These are phyloP conservation scores for Kokia cookei DNA, from an alignment of 441 rosid species.

Conservation along the genomic window DNA sequence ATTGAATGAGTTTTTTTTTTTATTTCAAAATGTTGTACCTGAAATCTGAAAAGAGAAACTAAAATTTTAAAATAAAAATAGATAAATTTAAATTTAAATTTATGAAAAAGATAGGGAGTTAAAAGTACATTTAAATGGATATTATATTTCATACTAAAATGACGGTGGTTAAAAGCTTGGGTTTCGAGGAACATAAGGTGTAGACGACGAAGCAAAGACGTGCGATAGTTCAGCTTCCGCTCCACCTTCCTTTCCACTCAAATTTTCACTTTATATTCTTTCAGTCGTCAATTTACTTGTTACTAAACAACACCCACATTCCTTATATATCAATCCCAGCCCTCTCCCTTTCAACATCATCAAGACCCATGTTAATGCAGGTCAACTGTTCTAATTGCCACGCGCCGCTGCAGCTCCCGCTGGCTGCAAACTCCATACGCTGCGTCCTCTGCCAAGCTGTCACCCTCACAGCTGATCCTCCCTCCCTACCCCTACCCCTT, in stretches of 20 bases:
- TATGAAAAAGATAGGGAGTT: too few species aligned
- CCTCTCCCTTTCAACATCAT: neutral
- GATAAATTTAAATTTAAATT: too few species aligned
- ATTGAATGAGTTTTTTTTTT: too few species aligned
- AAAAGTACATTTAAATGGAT: too few species aligned
- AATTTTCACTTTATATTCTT: neutral
- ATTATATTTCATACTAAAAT: too few species aligned
- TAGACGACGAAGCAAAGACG: neutral
- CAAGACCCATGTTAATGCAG: conserved; percentile 25
- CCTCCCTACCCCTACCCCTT: neutral
- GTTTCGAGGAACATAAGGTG: neutral
- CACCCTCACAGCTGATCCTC: conserved; percentile 15
- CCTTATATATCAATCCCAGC: neutral
- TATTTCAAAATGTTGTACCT: too few species aligned
- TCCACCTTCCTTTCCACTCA: neutral
- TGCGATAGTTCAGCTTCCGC: neutral
- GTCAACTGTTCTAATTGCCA: conserved; percentile 53
- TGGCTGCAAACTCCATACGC: conserved; percentile 45
- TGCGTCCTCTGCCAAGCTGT: conserved; percentile 46
- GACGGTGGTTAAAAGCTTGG: neutral
- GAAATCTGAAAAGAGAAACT: too few species aligned
- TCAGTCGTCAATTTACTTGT: neutral
- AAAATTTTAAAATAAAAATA: too few species aligned
- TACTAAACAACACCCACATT: neutral
- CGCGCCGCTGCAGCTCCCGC: conserved; percentile 46